Evolutionary conservation across 805 yeast species (phyloP), one percentile per base, ranked within the genome.

Genomic region (Debaryomyces castellii): DNA sequence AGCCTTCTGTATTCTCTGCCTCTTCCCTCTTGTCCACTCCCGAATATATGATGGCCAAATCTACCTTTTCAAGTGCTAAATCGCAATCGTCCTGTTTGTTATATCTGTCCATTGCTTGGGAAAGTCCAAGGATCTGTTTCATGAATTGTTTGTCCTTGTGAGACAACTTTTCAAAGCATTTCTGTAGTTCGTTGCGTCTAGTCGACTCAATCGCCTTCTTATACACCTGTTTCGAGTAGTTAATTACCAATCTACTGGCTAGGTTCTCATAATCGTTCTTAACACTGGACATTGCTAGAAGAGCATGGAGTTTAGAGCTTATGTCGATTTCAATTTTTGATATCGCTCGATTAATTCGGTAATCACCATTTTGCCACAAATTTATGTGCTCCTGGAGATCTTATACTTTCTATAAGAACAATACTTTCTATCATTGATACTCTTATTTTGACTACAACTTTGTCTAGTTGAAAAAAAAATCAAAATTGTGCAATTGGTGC

Each of bases 11-110:
- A 2, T 37, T 21, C 22, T 46, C 43, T 10, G 27, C 33, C 5
- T 21, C 18, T 17, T 39, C 40, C 49, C 78, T 59, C 12, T 58
- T 51, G 43, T 86, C 95, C 0, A 88, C 89, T 18, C 80, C 82
- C 0, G 67, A 63, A 52, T 80, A 83, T 1, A 90, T 74, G 18
- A 59, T 54, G 2, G 74, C 85, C 23, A 88, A 60, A 43, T 89
- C 86, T 25, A 91, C 67, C 0, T 76, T 63, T 22, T 80, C 89
- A 23, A 90, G 63, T 0, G 87, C 95, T 2, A 55, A 55, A 35
- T 84, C 85, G 38, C 60, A 40, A 21, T 38, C 47, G 7, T 40
- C 32, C n/a, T 55, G 51, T 23, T 46, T 21, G 24, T 49, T 55
- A 40, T 59, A 58, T 22, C 44, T 42, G 33, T 43, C 38, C 32